Conservation (phyloP, 2,329 filamentous ascomycete species). For the Neopestalotiopsis rosae region DNA sequence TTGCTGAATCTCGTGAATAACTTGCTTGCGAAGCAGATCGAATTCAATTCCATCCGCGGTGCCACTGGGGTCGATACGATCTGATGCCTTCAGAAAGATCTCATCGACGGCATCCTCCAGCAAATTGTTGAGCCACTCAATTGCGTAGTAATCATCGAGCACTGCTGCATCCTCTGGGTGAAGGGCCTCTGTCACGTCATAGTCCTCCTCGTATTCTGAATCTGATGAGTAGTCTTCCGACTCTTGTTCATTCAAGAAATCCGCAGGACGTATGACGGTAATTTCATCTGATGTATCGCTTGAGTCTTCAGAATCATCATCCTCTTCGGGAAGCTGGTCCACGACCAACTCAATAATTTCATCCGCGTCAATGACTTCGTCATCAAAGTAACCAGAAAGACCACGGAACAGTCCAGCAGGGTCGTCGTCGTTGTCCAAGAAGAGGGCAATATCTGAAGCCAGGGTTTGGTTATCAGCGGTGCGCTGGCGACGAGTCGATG, state of each 20-base stretch:
- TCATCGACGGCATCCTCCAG: neutral
- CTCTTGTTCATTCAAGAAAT: neutral
- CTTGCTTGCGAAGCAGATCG: neutral
- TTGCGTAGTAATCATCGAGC: neutral
- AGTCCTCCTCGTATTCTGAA: neutral
- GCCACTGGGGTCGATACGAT: too few species aligned
- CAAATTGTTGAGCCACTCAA: neutral
- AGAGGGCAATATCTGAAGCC: constrained; percentile 2
- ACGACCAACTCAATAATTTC: neutral
- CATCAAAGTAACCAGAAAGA: constrained; percentile 1
- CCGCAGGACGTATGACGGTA: neutral
- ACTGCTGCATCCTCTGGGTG: neutral
- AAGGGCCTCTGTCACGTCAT: neutral
- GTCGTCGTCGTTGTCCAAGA: constrained; percentile 1
- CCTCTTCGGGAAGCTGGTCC: neutral
- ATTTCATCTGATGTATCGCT: neutral
- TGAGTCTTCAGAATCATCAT: neutral
- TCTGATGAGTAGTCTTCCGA: neutral
- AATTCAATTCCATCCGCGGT: neutral
- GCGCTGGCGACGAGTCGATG: neutral
- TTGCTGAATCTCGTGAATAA: neutral
- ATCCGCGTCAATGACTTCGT: neutral
- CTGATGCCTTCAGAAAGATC: neutral
- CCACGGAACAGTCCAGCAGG: neutral
- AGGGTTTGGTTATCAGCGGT: neutral